These are phyloP conservation scores for Triticum timopheevii DNA, from an alignment of 176 grass and related monocot species.

Conservation along the genomic window DNA sequence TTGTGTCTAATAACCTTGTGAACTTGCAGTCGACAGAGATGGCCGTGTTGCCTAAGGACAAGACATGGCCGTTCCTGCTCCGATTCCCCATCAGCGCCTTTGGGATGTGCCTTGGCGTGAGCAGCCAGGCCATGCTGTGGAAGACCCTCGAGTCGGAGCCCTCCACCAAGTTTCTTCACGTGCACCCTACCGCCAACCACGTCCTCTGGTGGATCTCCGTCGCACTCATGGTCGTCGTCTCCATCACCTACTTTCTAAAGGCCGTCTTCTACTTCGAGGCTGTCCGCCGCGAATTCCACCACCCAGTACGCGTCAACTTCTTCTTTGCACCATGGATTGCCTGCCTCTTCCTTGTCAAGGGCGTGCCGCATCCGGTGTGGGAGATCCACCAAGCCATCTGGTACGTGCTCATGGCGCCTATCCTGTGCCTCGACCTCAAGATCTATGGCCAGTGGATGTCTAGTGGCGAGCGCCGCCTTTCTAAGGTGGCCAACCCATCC, in stretches of 20 bases:
- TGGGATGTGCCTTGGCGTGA: constrained; percentile 51
- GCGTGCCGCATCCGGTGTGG: neutral
- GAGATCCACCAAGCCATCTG: constrained; percentile 36
- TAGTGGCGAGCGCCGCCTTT: constrained; percentile 58
- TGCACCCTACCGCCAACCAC: constrained; percentile 25
- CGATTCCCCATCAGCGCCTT: constrained; percentile 49
- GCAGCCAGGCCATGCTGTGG: constrained; percentile 59
- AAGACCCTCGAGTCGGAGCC: constrained; percentile 39
- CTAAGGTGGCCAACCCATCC: constrained; percentile 74
- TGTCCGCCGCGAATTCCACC: constrained; percentile 42
- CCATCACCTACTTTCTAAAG: constrained; percentile 40
- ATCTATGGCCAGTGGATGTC: constrained; percentile 90
- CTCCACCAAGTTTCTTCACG: constrained; percentile 28
- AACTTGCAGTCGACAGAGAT: constrained; percentile 40
- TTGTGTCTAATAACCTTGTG: neutral
- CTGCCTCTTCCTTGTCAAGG: constrained; percentile 50
- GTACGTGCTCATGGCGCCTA: constrained; percentile 56
- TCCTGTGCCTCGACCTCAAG: constrained; percentile 64
- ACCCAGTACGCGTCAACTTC: constrained; percentile 55
- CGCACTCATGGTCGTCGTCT: constrained; percentile 27
- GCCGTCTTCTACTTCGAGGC: constrained; percentile 57
- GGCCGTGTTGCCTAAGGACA: constrained; percentile 45
- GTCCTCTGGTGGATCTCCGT: constrained; percentile 49
- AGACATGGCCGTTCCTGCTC: constrained; percentile 64
- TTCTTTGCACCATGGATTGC: constrained; percentile 65